Base-by-base conservation (phyloP, 1,284 basidiomycete genomes). In the Irpex lacteus region DNA sequence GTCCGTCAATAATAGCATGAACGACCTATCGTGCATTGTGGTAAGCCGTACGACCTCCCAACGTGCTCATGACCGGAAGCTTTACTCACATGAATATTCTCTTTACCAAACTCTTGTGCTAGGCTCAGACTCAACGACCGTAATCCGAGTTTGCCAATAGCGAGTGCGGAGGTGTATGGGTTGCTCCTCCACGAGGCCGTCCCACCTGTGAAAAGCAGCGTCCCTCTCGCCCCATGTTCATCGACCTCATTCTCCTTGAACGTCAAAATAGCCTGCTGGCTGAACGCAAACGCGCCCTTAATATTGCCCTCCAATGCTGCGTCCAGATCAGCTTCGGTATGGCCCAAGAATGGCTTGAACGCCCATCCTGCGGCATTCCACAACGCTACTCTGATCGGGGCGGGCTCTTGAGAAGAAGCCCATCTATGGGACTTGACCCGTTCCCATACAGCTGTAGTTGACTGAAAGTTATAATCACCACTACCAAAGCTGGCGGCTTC, bases 121-220 rank as follows among this genome's bases (percentile, higher is more conserved):
- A 94, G 75, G 64, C 89, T 91, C 78, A 94, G 91, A 8, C 85
- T 85, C 57, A 94, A 75, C 0, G 87, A 87, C 44, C 91, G 78
- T 65, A 86, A 65, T 1, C 83, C 91, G 63, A 84, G 85, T 75
- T 93, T 94, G 2, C 86, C 85, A 2, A 87, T 85, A 4, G 90
- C 80, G 67, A 94, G 91, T 2, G 81, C 83, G 59, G 87, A 87
- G 0, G 90, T 92, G 1, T 75, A 78, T 7, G 77, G 74, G 65
- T 90, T 91, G 0, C 91, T 91, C 64, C 91, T 78, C 59, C 84
- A 66, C 60, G 85, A 82, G 0, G 89, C 85, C 11, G 91, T 93
- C 9, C 92, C 91, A 2, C 91, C 91, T 0, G 92, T 94, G 73
- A 93, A 91, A 38, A 94, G 82, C 57, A 94, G 74, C 1, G 88